Evolutionary conservation across 352 stramenopile species (phyloP).

Genomic region (Phytopythium aichiense): DNA sequence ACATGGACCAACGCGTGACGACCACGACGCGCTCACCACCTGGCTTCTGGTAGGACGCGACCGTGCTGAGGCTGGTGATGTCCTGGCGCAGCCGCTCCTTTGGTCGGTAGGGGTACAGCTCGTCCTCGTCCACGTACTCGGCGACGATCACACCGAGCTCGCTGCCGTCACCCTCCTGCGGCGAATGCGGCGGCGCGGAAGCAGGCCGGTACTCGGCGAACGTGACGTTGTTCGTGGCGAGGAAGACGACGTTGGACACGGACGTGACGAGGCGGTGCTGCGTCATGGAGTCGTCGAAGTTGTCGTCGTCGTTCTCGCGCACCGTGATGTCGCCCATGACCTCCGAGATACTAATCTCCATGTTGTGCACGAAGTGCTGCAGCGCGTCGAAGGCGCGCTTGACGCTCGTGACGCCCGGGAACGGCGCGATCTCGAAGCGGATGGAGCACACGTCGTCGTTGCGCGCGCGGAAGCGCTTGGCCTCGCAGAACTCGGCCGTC

Average conservation of each 20-base stretch:
- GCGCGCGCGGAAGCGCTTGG: slow-evolving; percentile 31
- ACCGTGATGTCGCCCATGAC: slow-evolving; percentile 35
- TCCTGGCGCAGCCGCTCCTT: slow-evolving; percentile 29
- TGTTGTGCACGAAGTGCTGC: slow-evolving; percentile 35
- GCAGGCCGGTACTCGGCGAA: slow-evolving; percentile 29
- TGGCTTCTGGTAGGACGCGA: slow-evolving; percentile 12
- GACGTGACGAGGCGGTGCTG: slow-evolving; percentile 36
- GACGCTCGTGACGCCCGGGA: slow-evolving; percentile 21
- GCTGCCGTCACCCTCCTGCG: slow-evolving; percentile 7
- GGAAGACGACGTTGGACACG: slow-evolving; percentile 20
- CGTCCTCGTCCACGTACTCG: slow-evolving; percentile 38
- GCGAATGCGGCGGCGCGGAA: background rate
- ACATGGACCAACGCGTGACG: slow-evolving; percentile 7
- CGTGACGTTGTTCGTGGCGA: slow-evolving; percentile 38
- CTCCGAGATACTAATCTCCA: slow-evolving; percentile 48
- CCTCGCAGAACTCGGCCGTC: slow-evolving; percentile 26
- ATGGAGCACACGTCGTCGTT: slow-evolving; percentile 28
- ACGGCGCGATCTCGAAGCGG: slow-evolving; percentile 43
- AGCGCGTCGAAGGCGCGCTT: slow-evolving; percentile 37
- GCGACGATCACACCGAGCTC: slow-evolving; percentile 27
- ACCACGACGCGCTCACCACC: background rate
- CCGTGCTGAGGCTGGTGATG: slow-evolving; percentile 22
- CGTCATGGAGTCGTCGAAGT: slow-evolving; percentile 19
- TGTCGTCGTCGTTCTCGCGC: slow-evolving; percentile 47
- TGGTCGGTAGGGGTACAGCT: slow-evolving; percentile 35